Conservation (phyloP, 305 asterid genomes). For the Stenogyne calaminthoides region DNA sequence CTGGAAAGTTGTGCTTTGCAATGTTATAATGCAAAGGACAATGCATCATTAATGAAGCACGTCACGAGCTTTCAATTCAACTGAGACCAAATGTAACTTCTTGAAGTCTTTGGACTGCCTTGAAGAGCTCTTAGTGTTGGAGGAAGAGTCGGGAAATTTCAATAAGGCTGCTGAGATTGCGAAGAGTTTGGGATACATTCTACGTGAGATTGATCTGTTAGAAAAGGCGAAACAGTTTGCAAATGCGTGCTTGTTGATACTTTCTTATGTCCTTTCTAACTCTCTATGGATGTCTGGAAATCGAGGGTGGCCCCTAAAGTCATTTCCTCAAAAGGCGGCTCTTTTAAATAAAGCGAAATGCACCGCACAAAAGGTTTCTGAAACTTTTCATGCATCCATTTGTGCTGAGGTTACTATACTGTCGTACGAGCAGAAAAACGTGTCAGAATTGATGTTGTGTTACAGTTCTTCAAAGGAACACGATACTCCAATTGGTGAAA, state of each 20-base stretch:
- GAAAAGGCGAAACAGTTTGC: slow-evolving; percentile 40
- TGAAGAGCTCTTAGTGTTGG: slow-evolving; percentile 50
- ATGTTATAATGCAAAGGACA: slow-evolving; percentile 39
- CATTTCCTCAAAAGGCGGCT: slow-evolving; percentile 41
- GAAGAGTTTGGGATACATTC: slow-evolving; percentile 42
- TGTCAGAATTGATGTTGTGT: slow-evolving; percentile 41
- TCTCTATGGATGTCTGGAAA: slow-evolving; percentile 54
- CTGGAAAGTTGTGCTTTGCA: slow-evolving; percentile 50
- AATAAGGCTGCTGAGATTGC: slow-evolving; percentile 65
- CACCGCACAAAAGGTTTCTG: slow-evolving; percentile 41
- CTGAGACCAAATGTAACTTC: slow-evolving; percentile 50
- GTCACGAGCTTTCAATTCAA: slow-evolving; percentile 49
- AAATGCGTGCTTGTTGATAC: slow-evolving; percentile 41
- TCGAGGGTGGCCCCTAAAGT: slow-evolving; percentile 60
- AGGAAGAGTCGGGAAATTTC: slow-evolving; percentile 58
- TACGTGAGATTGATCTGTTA: slow-evolving; percentile 51
- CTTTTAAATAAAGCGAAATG: slow-evolving; percentile 44
- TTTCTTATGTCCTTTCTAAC: slow-evolving; percentile 39
- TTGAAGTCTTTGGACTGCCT: slow-evolving; percentile 48
- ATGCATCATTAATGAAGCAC: slow-evolving; percentile 47
- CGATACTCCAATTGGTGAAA: slow-evolving; percentile 34
- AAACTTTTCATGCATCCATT: slow-evolving; percentile 35
- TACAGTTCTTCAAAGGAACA: slow-evolving; percentile 32
- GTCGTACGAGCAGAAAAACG: slow-evolving; percentile 34
- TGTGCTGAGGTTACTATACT: slow-evolving; percentile 42